Conservation (phyloP, 1,139 yeast species). For the Arxiozyma telluris region DNA sequence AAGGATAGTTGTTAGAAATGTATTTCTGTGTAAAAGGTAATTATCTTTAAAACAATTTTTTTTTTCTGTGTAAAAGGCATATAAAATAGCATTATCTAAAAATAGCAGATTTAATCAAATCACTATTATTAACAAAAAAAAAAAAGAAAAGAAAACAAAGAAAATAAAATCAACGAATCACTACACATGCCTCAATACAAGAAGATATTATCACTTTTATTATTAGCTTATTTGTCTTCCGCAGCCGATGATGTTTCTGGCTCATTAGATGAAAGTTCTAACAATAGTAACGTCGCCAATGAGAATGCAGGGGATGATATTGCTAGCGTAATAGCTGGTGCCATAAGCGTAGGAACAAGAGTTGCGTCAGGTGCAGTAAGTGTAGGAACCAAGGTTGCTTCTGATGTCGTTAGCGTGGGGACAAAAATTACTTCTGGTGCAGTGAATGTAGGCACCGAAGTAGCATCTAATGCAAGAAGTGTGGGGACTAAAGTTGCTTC, state of each 20-base stretch:
- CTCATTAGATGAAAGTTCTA: neutral
- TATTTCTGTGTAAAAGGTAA: no score
- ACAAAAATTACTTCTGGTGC: slow-evolving; percentile 4
- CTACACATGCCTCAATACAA: neutral
- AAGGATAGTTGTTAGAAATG: neutral
- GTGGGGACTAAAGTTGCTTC: slow-evolving; percentile 2
- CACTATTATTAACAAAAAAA: no score
- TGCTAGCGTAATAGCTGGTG: neutral
- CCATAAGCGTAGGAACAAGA: neutral
- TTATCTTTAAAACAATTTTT: no score
- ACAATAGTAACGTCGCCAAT: neutral
- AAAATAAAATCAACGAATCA: neutral
- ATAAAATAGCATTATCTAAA: no score
- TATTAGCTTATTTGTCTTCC: neutral
- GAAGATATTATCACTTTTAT: neutral
- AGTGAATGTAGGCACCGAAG: neutral
- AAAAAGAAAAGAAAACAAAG: no score
- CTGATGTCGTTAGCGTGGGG: slow-evolving; percentile 5
- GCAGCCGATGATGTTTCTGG: neutral
- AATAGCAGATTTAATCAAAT: no score
- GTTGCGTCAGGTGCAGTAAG: neutral
- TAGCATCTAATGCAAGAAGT: slow-evolving; percentile 3
- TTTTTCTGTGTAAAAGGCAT: no score
- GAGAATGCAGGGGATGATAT: neutral
- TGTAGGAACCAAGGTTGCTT: slow-evolving; percentile 1